Percentiles rank a stretch among this genome's conserved stretches.
These are phyloP conservation scores for Posidonia australis DNA, from an alignment of 106 monocot species.

Conservation along the genomic window DNA sequence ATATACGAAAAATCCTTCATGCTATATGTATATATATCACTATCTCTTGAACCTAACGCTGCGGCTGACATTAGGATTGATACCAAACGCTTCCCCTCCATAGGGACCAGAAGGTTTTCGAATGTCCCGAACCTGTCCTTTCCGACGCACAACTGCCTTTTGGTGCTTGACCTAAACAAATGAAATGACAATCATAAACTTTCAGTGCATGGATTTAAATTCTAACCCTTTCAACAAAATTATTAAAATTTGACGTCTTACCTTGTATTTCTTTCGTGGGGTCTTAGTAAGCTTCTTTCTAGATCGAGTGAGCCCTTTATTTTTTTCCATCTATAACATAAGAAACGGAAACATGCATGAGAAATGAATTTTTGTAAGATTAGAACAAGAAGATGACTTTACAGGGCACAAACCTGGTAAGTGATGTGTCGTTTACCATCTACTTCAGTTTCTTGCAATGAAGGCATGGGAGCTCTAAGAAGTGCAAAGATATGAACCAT, in stretches of 20 bases:
- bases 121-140: conserved; percentile 83
- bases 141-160: conserved; percentile 54
- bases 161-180: conserved; percentile 63
- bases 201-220: background rate
- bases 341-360: background rate
- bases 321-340: conserved; percentile 68
- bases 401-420: conserved; percentile 41
- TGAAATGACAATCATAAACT: background rate
- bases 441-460: conserved; percentile 27
- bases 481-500: background rate
- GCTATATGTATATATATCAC: too few relatives aligned
- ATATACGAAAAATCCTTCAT: too few relatives aligned
- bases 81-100: conserved; percentile 76
- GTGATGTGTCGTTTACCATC: conserved; percentile 71
- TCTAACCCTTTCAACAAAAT: background rate
- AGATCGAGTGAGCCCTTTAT: conserved; percentile 68
- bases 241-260: background rate
- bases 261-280: conserved; percentile 98
- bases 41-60: conserved; percentile 65
- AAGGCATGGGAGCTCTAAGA: conserved; percentile 27
- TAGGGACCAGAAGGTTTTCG: conserved; percentile 72
- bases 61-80: conserved; percentile 59
- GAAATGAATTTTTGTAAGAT: background rate
- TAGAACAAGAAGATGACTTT: background rate
- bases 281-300: conserved; percentile 78